These are phyloP conservation scores for Sisymbrium altissimum DNA, from an alignment of 345 rosid species.

Conservation along the genomic window DNA sequence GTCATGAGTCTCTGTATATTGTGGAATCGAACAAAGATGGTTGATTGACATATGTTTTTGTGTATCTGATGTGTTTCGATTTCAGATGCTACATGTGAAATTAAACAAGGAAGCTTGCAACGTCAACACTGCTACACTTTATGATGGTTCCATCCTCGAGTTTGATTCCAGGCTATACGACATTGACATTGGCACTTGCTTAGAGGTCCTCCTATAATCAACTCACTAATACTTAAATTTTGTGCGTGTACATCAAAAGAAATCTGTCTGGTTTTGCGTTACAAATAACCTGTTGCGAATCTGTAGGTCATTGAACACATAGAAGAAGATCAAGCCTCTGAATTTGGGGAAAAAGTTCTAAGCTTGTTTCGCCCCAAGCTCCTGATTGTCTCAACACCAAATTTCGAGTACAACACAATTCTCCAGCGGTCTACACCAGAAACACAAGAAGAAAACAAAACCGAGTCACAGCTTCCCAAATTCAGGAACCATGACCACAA, in stretches of 20 bases:
- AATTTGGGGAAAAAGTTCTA: constrained; percentile 66
- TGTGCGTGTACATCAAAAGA: background rate
- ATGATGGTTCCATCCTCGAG: constrained; percentile 76
- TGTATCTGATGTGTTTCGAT: constrained; percentile 13
- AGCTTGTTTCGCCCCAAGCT: constrained; percentile 59
- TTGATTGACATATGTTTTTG: background rate
- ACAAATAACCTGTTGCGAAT: background rate
- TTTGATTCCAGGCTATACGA: constrained; percentile 67
- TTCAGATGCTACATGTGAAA: constrained; percentile 79
- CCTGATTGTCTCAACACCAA: constrained; percentile 88
- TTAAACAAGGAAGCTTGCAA: constrained; percentile 46
- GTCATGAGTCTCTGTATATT: background rate
- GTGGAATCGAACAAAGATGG: background rate
- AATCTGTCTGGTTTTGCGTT: background rate
- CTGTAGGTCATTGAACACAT: constrained; percentile 90
- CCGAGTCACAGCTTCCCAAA: constrained; percentile 43
- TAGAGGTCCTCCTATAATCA: constrained; percentile 52
- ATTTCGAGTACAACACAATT: constrained; percentile 81
- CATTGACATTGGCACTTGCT: constrained; percentile 84
- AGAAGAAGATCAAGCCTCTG: constrained; percentile 81
- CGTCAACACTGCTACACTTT: constrained; percentile 66
- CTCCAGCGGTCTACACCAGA: constrained; percentile 51
- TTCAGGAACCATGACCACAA: constrained; percentile 97
- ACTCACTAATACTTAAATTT: background rate
- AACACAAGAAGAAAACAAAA: constrained; percentile 59